phyloP scores from a whole-genome alignment of 345 rosid species.

The Linum usitatissimum region DNA sequence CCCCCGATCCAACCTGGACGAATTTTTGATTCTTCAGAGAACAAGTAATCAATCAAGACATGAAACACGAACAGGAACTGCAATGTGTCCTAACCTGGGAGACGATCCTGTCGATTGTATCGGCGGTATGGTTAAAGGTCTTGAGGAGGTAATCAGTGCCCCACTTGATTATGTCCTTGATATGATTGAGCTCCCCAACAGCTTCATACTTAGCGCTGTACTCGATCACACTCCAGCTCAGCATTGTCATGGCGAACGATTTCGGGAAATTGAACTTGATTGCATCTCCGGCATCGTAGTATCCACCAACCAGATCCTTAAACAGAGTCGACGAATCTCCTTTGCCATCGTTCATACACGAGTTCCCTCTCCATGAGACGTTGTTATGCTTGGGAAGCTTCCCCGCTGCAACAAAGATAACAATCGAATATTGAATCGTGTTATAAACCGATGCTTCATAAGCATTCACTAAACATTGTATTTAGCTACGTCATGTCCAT shows the following conservation, averaged over 20 bases:
- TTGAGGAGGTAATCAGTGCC: conserved; percentile 89
- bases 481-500: too few species aligned
- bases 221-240: conserved; percentile 98
- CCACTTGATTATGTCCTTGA: conserved; percentile 88
- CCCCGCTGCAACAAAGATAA: conserved; percentile 51
- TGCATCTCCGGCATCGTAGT: conserved; percentile 92
- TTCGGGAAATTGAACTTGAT: conserved; percentile 84
- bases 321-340: conserved; percentile 30
- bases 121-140: conserved; percentile 76
- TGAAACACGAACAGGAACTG: neutral
- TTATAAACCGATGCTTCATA: too few species aligned
- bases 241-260: conserved; percentile 91
- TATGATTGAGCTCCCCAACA: conserved; percentile 81
- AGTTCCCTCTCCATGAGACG: conserved; percentile 89
- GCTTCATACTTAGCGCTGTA: conserved; percentile 89
- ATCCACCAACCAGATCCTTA: conserved; percentile 80
- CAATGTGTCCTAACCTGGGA: conserved; percentile 37
- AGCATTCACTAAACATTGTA: too few species aligned
- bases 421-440: too few species aligned
- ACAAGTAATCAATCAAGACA: neutral
- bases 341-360: conserved; percentile 73
- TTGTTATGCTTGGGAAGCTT: conserved; percentile 81
- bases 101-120: conserved; percentile 44
- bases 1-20: conserved; percentile 76
- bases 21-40: too few species aligned